phyloP scores from a whole-genome alignment of 2,329 filamentous ascomycete species.

The Stachybotrys echinatus region DNA sequence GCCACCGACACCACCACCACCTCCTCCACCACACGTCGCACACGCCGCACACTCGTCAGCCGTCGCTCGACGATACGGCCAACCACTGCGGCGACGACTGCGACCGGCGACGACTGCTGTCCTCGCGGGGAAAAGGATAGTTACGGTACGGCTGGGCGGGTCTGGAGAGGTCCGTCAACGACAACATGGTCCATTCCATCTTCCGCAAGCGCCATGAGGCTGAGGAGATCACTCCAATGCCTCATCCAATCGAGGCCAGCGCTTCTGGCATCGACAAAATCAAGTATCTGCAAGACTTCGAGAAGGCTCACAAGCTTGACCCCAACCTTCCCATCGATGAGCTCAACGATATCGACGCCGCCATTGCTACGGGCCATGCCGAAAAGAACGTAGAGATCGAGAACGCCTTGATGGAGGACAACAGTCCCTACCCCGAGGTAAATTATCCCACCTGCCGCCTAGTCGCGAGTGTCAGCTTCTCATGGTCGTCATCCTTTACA shows the following conservation, averaged over 20 bases:
- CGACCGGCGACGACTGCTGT: neutral
- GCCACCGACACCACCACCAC: neutral
- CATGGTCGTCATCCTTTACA: neutral
- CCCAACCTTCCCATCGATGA: slow-evolving; percentile 61
- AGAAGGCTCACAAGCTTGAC: slow-evolving; percentile 57
- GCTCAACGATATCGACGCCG: slow-evolving; percentile 54
- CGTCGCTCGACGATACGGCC: neutral
- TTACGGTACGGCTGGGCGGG: neutral
- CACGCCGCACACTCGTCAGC: neutral
- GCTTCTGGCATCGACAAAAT: slow-evolving; percentile 35
- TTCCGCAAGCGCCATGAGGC: slow-evolving; percentile 42
- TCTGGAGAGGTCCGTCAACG: neutral
- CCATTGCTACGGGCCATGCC: slow-evolving; percentile 47
- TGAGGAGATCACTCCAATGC: slow-evolving; percentile 38
- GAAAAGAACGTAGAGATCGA: slow-evolving; percentile 53
- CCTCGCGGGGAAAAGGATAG: neutral
- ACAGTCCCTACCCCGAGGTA: slow-evolving; percentile 64
- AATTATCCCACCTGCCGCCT: neutral
- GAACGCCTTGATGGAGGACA: slow-evolving; percentile 54
- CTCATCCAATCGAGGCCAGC: slow-evolving; percentile 32
- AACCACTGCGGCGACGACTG: neutral
- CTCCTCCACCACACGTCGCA: neutral
- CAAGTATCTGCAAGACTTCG: slow-evolving; percentile 48
- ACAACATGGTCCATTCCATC: slow-evolving; percentile 26
- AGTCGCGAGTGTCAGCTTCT: neutral